These are phyloP conservation scores for Backusella morwellensis DNA, from an alignment of 192 early-diverging fungal species.

Conservation along the genomic window DNA sequence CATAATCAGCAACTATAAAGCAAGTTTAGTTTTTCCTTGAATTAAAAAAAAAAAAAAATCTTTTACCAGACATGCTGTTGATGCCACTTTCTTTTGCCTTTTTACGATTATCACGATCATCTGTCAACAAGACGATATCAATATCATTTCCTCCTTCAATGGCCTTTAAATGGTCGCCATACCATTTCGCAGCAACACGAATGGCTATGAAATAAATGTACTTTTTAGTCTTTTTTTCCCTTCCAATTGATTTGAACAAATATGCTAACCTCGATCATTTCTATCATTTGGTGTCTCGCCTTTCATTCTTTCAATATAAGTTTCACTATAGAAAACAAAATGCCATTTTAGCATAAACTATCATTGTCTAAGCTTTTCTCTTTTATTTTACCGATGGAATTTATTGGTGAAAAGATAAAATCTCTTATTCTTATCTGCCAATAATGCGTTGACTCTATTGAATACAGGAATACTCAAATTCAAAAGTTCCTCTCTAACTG, in stretches of 20 bases:
- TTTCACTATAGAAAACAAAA: conserved; percentile 51
- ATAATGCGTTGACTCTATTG: conserved; percentile 72
- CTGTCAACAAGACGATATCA: conserved; percentile 75
- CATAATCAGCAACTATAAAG: conserved; percentile 71
- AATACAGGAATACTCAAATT: conserved; percentile 81
- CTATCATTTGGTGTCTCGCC: conserved; percentile 92
- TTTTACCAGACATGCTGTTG: conserved; percentile 60
- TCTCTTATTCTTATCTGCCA: conserved; percentile 66
- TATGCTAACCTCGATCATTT: conserved; percentile 76
- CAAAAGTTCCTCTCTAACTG: conserved; percentile 89
- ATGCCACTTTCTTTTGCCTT: conserved; percentile 67
- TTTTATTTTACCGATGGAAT: conserved; percentile 62
- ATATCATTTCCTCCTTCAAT: conserved; percentile 28
- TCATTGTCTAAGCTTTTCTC: background rate
- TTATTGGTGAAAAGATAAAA: conserved; percentile 98
- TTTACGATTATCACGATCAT: conserved; percentile 85
- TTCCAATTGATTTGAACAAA: background rate
- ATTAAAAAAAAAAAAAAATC: no score
- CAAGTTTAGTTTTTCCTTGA: no score
- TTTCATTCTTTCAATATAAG: conserved; percentile 77
- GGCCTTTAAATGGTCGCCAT: conserved; percentile 63
- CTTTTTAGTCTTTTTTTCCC: background rate
- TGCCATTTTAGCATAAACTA: background rate
- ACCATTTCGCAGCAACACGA: conserved; percentile 84
- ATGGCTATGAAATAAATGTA: conserved; percentile 58